phyloP scores from a whole-genome alignment of 2,329 filamentous ascomycete species.

The Colletotrichum brevisporum region DNA sequence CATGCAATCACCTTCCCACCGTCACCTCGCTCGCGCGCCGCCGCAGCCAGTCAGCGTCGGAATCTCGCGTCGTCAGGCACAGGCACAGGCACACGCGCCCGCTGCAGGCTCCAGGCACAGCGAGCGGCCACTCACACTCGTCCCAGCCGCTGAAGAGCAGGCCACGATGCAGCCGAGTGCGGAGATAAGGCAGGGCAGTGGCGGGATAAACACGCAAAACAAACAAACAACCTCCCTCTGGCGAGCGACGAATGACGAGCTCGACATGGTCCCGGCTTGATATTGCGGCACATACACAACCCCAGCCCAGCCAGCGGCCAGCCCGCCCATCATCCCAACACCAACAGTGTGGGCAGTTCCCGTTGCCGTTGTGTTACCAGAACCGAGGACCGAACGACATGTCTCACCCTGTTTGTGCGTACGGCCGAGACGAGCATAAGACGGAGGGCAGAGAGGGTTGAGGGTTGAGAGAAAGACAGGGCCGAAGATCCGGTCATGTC shows the following conservation, averaged over 20 bases:
- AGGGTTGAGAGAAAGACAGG: too few relatives aligned
- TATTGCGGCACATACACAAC: neutral
- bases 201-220: neutral
- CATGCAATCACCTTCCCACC: slow-evolving; percentile 28
- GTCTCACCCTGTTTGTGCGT: slow-evolving; percentile 15
- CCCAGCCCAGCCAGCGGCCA: neutral
- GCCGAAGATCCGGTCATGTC: too few relatives aligned
- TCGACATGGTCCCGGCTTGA: neutral
- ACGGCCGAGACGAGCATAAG: too few relatives aligned
- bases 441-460: too few relatives aligned
- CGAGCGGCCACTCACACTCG: neutral
- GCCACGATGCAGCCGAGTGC: neutral
- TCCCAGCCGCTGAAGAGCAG: slow-evolving; percentile 31
- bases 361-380: slow-evolving; percentile 20
- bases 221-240: neutral
- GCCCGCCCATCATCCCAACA: too few relatives aligned
- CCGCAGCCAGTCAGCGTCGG: slow-evolving; percentile 15
- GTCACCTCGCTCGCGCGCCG: slow-evolving; percentile 19
- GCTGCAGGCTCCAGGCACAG: slow-evolving; percentile 7
- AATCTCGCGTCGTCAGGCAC: slow-evolving; percentile 17
- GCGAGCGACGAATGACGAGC: neutral
- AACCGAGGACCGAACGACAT: slow-evolving; percentile 22
- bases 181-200: neutral
- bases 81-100: slow-evolving; percentile 1
- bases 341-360: slow-evolving; percentile 2